A percentile compares a stretch with the other conserved stretches of the same genome.
phyloP scores from a whole-genome alignment of 2,329 filamentous ascomycete genomes.

The Plectosphaerella cucumerina region DNA sequence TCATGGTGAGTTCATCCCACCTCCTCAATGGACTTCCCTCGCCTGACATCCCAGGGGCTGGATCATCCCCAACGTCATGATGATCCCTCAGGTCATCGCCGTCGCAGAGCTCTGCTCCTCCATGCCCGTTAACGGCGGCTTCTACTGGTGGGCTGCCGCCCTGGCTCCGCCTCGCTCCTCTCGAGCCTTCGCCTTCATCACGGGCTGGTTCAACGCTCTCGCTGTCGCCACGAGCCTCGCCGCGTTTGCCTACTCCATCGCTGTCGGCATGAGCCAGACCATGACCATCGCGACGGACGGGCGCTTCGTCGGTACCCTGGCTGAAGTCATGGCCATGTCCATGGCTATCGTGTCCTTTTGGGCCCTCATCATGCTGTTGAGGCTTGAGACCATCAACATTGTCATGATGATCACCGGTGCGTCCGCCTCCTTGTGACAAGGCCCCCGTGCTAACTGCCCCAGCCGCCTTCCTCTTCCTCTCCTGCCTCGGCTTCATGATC shows the following conservation, averaged over 20 bases:
- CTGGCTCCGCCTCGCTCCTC: conserved; percentile 39
- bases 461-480: not conserved
- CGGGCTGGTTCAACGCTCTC: not conserved
- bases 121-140: conserved; percentile 53
- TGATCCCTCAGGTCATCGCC: conserved; percentile 46
- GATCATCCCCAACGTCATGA: conserved; percentile 49
- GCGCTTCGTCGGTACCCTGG: not conserved
- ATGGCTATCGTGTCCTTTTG: not conserved
- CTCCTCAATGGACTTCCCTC: not conserved
- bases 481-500: not conserved
- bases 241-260: not conserved
- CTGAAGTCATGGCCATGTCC: not conserved
- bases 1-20: not conserved
- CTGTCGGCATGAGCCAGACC: not conserved
- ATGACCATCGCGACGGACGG: not conserved
- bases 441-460: not conserved
- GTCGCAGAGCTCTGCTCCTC: conserved; percentile 59
- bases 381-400: not conserved
- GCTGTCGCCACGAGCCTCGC: not conserved
- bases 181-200: conserved; percentile 16
- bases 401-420: not conserved
- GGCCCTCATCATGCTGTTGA: not conserved
- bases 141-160: conserved; percentile 58
- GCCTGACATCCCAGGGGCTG: conserved; percentile 40
- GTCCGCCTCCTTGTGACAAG: not conserved